Percentiles rank a stretch among this genome's conserved stretches.
phyloP scores from a whole-genome alignment of 2,329 filamentous ascomycete genomes.

The Pyrenophora graminea region DNA sequence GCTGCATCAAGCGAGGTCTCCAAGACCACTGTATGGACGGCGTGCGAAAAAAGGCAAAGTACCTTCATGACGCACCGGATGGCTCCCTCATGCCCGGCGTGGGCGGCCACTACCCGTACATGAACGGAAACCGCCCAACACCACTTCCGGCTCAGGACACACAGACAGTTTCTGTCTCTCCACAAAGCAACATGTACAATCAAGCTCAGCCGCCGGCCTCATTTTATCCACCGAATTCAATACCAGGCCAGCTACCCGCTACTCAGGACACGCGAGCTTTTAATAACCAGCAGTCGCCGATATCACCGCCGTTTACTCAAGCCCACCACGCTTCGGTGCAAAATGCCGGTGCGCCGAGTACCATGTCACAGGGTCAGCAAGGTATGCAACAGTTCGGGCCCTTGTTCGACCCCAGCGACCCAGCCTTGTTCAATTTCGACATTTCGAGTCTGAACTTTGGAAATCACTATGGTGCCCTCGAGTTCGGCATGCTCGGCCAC shows the following conservation, averaged over 20 bases:
- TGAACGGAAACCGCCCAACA: slow-evolving; percentile 54
- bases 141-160: slow-evolving; percentile 35
- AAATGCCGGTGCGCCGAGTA: slow-evolving; percentile 51
- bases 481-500: slow-evolving; percentile 94
- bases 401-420: slow-evolving; percentile 89
- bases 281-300: slow-evolving; percentile 70
- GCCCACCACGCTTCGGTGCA: slow-evolving; percentile 51
- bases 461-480: slow-evolving; percentile 92
- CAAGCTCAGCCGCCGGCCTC: slow-evolving; percentile 38
- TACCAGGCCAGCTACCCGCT: slow-evolving; percentile 47
- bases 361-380: slow-evolving; percentile 46
- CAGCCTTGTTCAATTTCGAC: slow-evolving; percentile 93
- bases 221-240: slow-evolving; percentile 49
- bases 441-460: slow-evolving; percentile 92
- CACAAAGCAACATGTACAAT: slow-evolving; percentile 51
- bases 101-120: slow-evolving; percentile 67
- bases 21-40: slow-evolving; percentile 93
- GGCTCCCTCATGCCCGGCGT: slow-evolving; percentile 88
- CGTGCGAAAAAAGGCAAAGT: slow-evolving; percentile 98
- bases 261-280: slow-evolving; percentile 58
- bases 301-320: slow-evolving; percentile 73
- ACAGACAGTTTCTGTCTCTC: slow-evolving; percentile 30
- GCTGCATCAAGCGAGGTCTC: slow-evolving; percentile 91
- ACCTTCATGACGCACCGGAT: slow-evolving; percentile 92
- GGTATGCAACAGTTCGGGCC: slow-evolving; percentile 55